These are phyloP conservation scores for Hyparrhenia diplandra DNA, from an alignment of 176 grass and related monocot genomes.

Conservation along the genomic window DNA sequence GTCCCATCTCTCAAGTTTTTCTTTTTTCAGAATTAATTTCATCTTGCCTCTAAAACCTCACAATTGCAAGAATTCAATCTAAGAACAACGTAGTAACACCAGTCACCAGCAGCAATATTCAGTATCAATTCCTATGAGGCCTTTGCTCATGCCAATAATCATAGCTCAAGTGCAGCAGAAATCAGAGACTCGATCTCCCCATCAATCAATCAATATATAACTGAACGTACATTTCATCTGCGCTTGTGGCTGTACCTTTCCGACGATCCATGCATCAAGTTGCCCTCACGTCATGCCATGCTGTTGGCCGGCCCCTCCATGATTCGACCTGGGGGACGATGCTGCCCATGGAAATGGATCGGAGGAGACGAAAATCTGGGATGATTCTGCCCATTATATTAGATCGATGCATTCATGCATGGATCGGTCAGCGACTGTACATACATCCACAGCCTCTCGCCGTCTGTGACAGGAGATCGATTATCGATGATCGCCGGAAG, in stretches of 20 bases:
- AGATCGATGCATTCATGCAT: not conserved
- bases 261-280: slow-evolving; percentile 7
- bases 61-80: not conserved
- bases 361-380: not conserved
- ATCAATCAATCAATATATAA: no score
- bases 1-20: not conserved
- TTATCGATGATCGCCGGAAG: not conserved
- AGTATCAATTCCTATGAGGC: not conserved
- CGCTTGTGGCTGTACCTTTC: not conserved
- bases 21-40: not conserved
- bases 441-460: not conserved
- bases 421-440: not conserved
- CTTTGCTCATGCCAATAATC: not conserved
- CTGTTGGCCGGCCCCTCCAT: not conserved
- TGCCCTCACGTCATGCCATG: not conserved
- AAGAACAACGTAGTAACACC: not conserved
- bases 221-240: not conserved
- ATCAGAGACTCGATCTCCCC: not conserved
- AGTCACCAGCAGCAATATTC: not conserved
- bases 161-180: not conserved
- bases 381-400: slow-evolving; percentile 33
- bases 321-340: slow-evolving; percentile 10
- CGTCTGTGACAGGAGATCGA: not conserved
- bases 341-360: slow-evolving; percentile 2
- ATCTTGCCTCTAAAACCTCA: not conserved